Base-by-base conservation (phyloP, 2,329 filamentous ascomycete genomes). In the Leptographium radiaticola region DNA sequence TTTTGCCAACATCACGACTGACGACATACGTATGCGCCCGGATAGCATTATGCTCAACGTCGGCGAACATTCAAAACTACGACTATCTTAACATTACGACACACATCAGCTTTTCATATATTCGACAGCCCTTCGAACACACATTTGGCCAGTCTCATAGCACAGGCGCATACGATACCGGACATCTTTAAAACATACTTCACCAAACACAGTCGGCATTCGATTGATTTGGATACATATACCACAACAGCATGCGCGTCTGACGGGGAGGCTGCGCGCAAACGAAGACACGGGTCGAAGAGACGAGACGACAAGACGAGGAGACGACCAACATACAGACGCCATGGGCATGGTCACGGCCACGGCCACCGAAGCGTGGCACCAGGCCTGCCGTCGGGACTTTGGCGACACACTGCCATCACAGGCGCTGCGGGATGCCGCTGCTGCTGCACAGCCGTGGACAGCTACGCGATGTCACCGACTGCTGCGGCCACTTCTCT, bases 391-490 rank as follows among this genome's bases (percentile, higher is more conserved):
- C 25, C 55, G 55, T 13, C 55, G 52, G 38, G 53, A 56, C 38
- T 55, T 49, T 43, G 53, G 53, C 39, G 53, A 53, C 18, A 49
- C 53, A 10, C 45, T 54, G 2, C 56, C 55, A 2, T 18, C 56
- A 4, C 38, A 38, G 16, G 18, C 50, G 1, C 49, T 46, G 31
- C 57, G 54, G 6, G 54, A 56, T 6, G 53, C 46, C 4, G 45
- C 52, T 6, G 36, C 49, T 0, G 39, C 53, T 6, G 55, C 56
- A 20, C 57, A 68, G 46, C 65, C 64, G 13, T 77, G 74, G 74
- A 76, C 72, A 6, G 70, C 74, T 6, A 67, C 71, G 50, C 65
- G 72, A 53, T 77, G 74, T 46, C 69, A 72, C 49, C 67, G 72
- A 2, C 61, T 75, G 7, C 66, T 77, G 18, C 71, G 73, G 4